Evolutionary conservation across 257 asterid species (phyloP), one percentile per base, ranked within the genome.

Genomic region (Penstemon davidsonii): DNA sequence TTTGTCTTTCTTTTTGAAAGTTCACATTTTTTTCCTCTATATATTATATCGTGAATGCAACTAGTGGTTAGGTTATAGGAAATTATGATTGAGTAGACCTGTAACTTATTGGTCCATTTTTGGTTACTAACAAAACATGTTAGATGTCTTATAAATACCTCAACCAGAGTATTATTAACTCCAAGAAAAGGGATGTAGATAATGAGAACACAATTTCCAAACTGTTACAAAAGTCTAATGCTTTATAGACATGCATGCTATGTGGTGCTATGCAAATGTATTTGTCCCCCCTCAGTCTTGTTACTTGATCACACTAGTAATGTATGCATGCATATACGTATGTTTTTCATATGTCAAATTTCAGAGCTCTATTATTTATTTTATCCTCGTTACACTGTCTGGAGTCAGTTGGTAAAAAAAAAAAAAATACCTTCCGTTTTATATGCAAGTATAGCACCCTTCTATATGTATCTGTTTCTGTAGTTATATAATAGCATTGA

Each of bases 231-330:
- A 53, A 15, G 49, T 36, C 33, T 25, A 25, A 25, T 58, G 69
- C 67, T 69, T 36, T 54, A 59, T 71, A 11, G 55, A 33, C 5
- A n/a, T 73, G 63, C 40, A 37, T 59, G 72, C 66, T 47, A 52
- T 6, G 60, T 50, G 75, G 61, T 53, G 64, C 13, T 44, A 19
- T 62, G 33, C 33, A 25, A 25, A 25, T 25, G 33, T 25, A 25
- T 25, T 25, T 46, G 52, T 46, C 11, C 52, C 10, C 8, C 52
- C 52, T 5, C 52, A 46, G 52, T 12, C 52, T 7, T 46, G 8
- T 46, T 12, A 3, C 12, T 46, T 7, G 12, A 46, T 46, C 52
- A 46, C 6, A 7, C 12, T 7, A 46, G 0, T 46, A 7, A 46
- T 46, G 12, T 6, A 9, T 9, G 0, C 12, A 9, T 9, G 12